phyloP scores from a whole-genome alignment of 2,329 filamentous ascomycete genomes.

The Coniochaeta sp. region DNA sequence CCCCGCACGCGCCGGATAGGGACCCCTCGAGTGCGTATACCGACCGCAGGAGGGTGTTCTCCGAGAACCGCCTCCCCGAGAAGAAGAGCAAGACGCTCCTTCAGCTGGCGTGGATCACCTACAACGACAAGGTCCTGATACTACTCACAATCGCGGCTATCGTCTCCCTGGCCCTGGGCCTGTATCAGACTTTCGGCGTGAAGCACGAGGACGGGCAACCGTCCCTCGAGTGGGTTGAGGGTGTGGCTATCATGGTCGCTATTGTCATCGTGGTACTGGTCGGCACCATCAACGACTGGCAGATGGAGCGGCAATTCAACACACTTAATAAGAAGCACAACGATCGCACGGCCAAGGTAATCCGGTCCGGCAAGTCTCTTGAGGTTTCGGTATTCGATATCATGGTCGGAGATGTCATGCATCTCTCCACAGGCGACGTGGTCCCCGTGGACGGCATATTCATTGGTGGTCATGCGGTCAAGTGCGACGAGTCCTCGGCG shows the following conservation, averaged over 20 bases:
- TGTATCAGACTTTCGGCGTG: conserved; percentile 57
- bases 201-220: conserved; percentile 33
- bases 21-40: conserved; percentile 15
- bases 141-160: conserved; percentile 58
- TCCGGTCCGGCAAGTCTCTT: conserved; percentile 58
- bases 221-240: conserved; percentile 58
- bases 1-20: conserved; percentile 5
- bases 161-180: conserved; percentile 57
- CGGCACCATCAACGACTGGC: conserved; percentile 59
- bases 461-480: conserved; percentile 40
- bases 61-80: conserved; percentile 54
- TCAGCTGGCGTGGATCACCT: conserved; percentile 58
- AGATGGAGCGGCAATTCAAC: conserved; percentile 60
- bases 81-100: conserved; percentile 57
- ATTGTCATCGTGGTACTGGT: conserved; percentile 59
- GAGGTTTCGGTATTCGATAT: conserved; percentile 61
- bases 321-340: conserved; percentile 56
- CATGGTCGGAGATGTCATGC: conserved; percentile 62
- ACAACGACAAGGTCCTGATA: conserved; percentile 63
- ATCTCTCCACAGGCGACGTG: conserved; percentile 63
- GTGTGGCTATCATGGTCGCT: conserved; percentile 59
- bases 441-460: conserved; percentile 66
- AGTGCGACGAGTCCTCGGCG: conserved; percentile 66
- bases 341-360: conserved; percentile 58
- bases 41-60: conserved; percentile 52